Percentiles rank a stretch among this genome's conserved stretches.
Evolutionary conservation across 768 basidiomycete species (phyloP).

Genomic region (Kwoniella dendrophila): DNA sequence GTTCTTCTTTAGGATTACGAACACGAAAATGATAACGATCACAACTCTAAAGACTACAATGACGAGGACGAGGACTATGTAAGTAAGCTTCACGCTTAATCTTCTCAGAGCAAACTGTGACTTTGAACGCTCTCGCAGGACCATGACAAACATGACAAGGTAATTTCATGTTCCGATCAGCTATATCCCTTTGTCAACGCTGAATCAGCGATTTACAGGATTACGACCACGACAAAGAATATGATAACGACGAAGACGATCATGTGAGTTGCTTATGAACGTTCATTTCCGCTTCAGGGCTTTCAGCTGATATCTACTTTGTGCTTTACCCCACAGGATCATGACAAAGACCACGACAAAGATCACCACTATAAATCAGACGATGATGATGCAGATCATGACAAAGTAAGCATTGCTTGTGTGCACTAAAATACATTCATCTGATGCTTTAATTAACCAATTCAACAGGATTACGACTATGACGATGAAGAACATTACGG

Average conservation of each 20-base stretch:
- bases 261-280: conserved; percentile 5
- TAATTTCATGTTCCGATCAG: not conserved
- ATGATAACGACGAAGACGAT: not conserved
- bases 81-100: too few relatives aligned
- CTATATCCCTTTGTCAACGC: not conserved
- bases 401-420: not conserved
- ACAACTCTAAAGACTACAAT: not conserved
- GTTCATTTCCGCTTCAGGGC: not conserved
- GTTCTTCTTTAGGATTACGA: not conserved
- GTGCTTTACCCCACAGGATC: not conserved
- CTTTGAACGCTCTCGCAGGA: not conserved
- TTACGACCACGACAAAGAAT: conserved; percentile 7
- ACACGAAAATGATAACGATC: not conserved
- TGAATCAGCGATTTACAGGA: not conserved
- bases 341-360: conserved; percentile 5
- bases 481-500: not conserved
- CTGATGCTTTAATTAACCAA: not conserved
- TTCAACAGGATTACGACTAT: not conserved
- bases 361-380: not conserved
- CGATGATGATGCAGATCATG: not conserved
- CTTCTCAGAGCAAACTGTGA: too few relatives aligned
- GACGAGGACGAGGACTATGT: not conserved
- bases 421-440: not conserved
- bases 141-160: not conserved
- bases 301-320: too few relatives aligned